Conservation (phyloP, 768 basidiomycete species). For the Sistotremastrum niveocremeum region DNA sequence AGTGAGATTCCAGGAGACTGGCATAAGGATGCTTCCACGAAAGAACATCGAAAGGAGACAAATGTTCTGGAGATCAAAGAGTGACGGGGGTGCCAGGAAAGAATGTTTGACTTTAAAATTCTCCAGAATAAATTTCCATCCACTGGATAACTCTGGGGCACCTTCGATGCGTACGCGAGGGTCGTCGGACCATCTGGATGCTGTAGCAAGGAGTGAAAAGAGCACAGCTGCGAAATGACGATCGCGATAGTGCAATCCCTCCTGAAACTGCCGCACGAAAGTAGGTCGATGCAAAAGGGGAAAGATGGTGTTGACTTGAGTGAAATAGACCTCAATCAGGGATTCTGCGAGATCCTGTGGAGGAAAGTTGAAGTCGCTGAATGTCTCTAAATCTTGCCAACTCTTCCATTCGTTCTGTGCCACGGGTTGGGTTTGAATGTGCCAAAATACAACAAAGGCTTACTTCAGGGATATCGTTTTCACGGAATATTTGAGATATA, state of each 20-base stretch:
- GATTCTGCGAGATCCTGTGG: slow-evolving; percentile 41
- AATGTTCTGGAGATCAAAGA: not conserved
- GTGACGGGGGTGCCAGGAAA: not conserved
- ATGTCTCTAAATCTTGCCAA: too few species aligned
- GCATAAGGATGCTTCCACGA: too few species aligned
- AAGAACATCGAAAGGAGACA: not conserved
- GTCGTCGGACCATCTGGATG: slow-evolving; percentile 53
- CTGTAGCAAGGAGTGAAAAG: slow-evolving; percentile 53
- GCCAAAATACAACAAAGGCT: too few species aligned
- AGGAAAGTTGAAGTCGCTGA: slow-evolving; percentile 32
- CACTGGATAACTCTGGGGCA: not conserved
- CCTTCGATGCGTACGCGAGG: slow-evolving; percentile 31
- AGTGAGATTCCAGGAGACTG: not conserved
- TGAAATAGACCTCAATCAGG: slow-evolving; percentile 61
- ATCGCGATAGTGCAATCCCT: slow-evolving; percentile 38
- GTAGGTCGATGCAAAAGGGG: slow-evolving; percentile 63
- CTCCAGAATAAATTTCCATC: not conserved
- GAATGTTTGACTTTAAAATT: not conserved
- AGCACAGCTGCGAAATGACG: slow-evolving; percentile 49
- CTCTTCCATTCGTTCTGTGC: too few species aligned
- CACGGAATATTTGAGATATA: too few species aligned
- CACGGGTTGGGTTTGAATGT: too few species aligned
- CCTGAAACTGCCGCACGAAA: slow-evolving; percentile 48
- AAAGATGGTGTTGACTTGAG: slow-evolving; percentile 39
- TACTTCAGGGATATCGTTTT: too few species aligned